Evolutionary conservation across 2,329 filamentous ascomycete species (phyloP), one percentile per base, ranked within the genome.

Genomic region (Cercospora zeina): DNA sequence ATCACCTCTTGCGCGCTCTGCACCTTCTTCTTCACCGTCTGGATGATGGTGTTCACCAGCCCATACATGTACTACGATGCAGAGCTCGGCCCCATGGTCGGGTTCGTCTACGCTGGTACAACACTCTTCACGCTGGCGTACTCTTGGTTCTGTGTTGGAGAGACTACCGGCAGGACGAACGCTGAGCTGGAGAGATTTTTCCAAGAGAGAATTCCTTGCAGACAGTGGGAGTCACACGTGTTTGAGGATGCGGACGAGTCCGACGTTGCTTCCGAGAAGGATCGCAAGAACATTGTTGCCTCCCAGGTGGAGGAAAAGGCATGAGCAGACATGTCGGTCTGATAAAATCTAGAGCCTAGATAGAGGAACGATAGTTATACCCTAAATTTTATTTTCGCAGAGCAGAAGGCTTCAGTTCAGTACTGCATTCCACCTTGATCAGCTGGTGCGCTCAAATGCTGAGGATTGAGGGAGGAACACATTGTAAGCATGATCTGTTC

Each of bases 1-100:
- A 80, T 80, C 65, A 77, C 73, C n/a, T 72, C 77, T 8, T 73
- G 75, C 4, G 73, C 79, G 0, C 77, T 82, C 0, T 78, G 72
- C 2, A 75, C 71, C 4, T 81, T 81, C 71, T 82, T 73, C 73
- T 69, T 78, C 59, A 78, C 76, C 0, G 74, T 78, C 37, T 79
- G 77, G 78, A 68, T 71, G 24, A 76, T 72, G 11, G 75, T 76
- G 33, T 79, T 79, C 58, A 77, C 74, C 1, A 66, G 72, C 1
- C 77, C 77, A 0, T 79, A 79, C 51, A 67, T 79, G 7, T 79
- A 79, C 69, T 79, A 78, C 70, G 58, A 61, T 36, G 65, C 63
- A 14, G 59, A 66, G 10, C 57, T 67, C 0, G 77, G 77, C 0
- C 77, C 77, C 2, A 77, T 75, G 73, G 73, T 74, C 1, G 77